Evolutionary conservation across 1,284 basidiomycete species (phyloP), one percentile per base, ranked within the genome.

Genomic region (Vanrija humicola): DNA sequence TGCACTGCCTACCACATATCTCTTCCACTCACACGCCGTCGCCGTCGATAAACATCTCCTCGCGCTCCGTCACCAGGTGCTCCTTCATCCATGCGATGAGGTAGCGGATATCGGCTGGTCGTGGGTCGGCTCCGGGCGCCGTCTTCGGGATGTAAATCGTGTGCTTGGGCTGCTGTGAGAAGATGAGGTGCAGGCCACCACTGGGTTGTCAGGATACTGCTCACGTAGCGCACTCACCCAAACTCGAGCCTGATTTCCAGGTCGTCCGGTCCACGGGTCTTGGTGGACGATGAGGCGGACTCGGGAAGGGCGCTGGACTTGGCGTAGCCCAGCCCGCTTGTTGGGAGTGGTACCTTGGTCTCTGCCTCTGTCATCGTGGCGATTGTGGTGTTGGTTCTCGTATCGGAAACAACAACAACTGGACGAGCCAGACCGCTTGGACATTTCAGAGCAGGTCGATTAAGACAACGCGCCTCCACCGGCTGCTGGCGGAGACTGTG

Each of bases 11-110:
- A 5, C 3, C 18, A 18, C 29, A 8, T 6, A 16, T 15, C 21
- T 16, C 3, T 23, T 25, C 12, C 16, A 84, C 89, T 77, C 73
- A 96, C 94, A 97, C 89, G 39, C 86, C 90, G 28, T 84, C 85
- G 6, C 86, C 86, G 60, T 97, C 93, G 48, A 89, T 82, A 70
- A 98, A 98, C 56, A 98, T 81, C 70, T 96, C 93, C 42, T 84
- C 84, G 16, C 95, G 80, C 70, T 95, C 92, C 61, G 83, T 86
- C 64, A 98, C 80, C 52, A 94, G 73, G 65, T 89, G 84, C 56
- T 86, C 83, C 59, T 86, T 83, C 64, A 98, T 82, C 78, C 89
- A 85, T 54, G 83, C 81, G 43, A 98, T 87, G 42, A 98, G 81
- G 70, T 85, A 88, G 1, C 83, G 78, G 61, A 97, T 79, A 66